Base-by-base conservation (phyloP, 176 grass and related monocot species). In the Rhynchospora tenuis region DNA sequence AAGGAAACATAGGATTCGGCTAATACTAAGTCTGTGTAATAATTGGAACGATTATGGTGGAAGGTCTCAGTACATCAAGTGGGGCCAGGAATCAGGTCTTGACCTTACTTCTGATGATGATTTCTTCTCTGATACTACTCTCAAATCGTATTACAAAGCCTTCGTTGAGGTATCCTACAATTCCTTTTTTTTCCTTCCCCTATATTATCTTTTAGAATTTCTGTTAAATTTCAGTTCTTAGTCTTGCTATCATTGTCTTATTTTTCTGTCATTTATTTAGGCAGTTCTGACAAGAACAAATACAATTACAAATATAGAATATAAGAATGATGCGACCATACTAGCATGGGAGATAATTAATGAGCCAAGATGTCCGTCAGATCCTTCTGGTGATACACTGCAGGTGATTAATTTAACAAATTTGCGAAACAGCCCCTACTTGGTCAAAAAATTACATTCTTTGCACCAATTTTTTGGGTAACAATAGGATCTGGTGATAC, bases 321-420 rank as follows among this genome's bases (percentile, higher is more conserved):
- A 93, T 90, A 94, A 84, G 86, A 90, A 98, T 14, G 93, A 95
- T 84, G 90, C 86, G 12, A 93, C 93, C 16, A 95, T 93, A 72
- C 62, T 98, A 73, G 93, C 96, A 13, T 95, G 91, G 90, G 92
- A 98, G 72, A 66, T 95, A 44, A 98, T 98, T 74, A 98, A 95
- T 55, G 96, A 98, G 72, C 93, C 96, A 9, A 81, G 71, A 7
- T 98, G 91, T 88, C 57, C 83, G 38, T 95, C 86, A 33, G 93
- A 98, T 86, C 93, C 93, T 55, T 98, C 88, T 1, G 92, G 91
- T 0, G 76, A 98, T 86, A 90, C 75, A 2, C 82, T 94, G 59
- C 92, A 91, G 92, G 90, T 98, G 9, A 33, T 82, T 81, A 27
- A 56, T 2, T 31, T 59, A 15, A 29, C 6, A 24, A 19, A 69